A percentile compares a stretch with the other conserved stretches of the same genome.
These are phyloP conservation scores for Dionaea muscipula DNA, from an alignment of 179 eudicot genomes.

Conservation along the genomic window DNA sequence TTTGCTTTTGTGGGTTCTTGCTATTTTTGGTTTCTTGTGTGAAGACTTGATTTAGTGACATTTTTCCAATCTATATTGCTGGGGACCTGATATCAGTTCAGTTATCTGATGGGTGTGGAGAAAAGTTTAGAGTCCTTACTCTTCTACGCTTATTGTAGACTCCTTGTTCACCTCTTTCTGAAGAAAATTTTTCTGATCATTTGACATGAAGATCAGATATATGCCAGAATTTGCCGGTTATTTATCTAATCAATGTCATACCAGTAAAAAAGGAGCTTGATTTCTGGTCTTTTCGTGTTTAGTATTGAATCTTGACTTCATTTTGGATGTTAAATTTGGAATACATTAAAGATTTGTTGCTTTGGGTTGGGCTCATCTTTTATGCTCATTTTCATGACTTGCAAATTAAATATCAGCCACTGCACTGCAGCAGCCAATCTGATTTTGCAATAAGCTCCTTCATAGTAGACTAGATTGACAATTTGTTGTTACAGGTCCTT, in stretches of 20 bases:
- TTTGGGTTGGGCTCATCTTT: too few relatives aligned
- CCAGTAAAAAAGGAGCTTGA: neutral
- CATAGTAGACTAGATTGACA: neutral
- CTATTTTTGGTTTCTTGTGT: too few relatives aligned
- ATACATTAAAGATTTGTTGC: too few relatives aligned
- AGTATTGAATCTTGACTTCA: neutral
- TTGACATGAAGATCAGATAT: too few relatives aligned
- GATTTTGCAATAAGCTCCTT: too few relatives aligned
- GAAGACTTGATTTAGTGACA: too few relatives aligned
- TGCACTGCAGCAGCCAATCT: too few relatives aligned
- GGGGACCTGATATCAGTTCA: neutral
- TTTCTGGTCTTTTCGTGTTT: neutral
- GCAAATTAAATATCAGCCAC: too few relatives aligned
- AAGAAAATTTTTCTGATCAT: too few relatives aligned
- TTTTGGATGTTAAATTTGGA: neutral
- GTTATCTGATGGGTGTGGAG: neutral
- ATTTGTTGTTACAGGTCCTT: conserved; percentile 34
- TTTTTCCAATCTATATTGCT: too few relatives aligned
- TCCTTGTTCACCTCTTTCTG: neutral
- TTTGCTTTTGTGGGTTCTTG: conserved; percentile 3
- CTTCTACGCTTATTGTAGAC: too few relatives aligned
- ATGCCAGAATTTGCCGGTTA: neutral
- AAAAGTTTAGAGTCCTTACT: neutral
- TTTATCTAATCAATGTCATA: neutral
- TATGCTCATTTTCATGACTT: too few relatives aligned